These are phyloP conservation scores for Candida boidinii DNA, from an alignment of 805 yeast genomes.

Conservation along the genomic window DNA sequence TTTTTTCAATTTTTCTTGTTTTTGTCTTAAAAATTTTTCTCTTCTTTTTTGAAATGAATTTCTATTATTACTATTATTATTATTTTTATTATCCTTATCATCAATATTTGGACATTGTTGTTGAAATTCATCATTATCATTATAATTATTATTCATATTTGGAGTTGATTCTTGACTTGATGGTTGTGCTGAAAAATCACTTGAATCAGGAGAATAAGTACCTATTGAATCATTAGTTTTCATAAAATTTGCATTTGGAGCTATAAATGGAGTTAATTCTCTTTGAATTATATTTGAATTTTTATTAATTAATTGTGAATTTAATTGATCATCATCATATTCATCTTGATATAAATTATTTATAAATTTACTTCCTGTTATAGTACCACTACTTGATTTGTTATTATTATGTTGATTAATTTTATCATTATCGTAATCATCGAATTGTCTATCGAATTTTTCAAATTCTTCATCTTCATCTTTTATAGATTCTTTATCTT, in stretches of 20 bases:
- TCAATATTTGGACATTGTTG: conserved; percentile 20
- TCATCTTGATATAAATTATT: no score
- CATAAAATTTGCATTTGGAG: conserved; percentile 10
- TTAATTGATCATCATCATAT: no score
- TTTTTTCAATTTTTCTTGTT: conserved; percentile 8
- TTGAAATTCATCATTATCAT: conserved; percentile 14
- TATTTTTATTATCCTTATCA: no score
- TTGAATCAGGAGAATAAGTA: conserved; percentile 18
- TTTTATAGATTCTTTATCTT: conserved; percentile 2
- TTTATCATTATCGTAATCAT: conserved; percentile 2
- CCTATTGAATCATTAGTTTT: conserved; percentile 18
- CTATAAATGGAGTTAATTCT: conserved; percentile 6
- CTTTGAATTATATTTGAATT: no score
- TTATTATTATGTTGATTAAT: neutral
- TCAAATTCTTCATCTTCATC: conserved; percentile 18
- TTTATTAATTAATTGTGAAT: no score
- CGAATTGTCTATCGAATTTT: conserved; percentile 22
- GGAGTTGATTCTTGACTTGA: neutral
- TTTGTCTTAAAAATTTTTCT: conserved; percentile 5
- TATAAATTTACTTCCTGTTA: no score
- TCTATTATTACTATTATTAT: no score
- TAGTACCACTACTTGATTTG: conserved; percentile 6
- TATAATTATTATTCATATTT: neutral
- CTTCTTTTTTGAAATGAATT: conserved; percentile 10
- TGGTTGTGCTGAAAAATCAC: conserved; percentile 4